Percentiles rank a stretch among this genome's conserved stretches.
Conservation (phyloP, 2,329 filamentous ascomycete species). For the Coniochaeta prunicola region DNA sequence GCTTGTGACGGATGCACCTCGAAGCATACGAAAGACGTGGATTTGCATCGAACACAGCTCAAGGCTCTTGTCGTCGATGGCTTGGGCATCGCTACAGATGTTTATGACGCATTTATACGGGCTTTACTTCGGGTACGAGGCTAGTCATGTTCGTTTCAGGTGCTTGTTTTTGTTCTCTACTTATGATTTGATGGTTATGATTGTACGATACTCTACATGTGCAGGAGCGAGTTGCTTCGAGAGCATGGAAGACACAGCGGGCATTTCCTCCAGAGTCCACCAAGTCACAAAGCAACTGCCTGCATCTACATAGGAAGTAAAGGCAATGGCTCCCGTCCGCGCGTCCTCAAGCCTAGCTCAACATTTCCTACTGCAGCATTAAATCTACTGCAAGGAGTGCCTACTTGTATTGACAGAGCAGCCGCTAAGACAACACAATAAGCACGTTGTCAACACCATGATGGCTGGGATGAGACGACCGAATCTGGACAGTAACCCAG, state of each 20-base stretch:
- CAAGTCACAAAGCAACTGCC: no score
- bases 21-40: neutral
- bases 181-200: neutral
- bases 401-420: no score
- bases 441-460: neutral
- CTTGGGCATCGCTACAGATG: neutral
- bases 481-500: neutral
- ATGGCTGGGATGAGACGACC: neutral
- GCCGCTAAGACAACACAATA: neutral
- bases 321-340: no score
- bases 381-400: no score
- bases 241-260: no score
- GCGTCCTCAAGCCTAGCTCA: no score
- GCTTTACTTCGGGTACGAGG: neutral
- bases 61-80: neutral
- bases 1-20: neutral
- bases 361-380: no score
- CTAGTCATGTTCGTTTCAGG: no score
- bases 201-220: no score
- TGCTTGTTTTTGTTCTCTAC: neutral
- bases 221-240: no score
- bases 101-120: neutral
- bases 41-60: neutral
- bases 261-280: no score
- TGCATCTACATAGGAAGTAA: no score